Evolutionary conservation across 192 early-diverging fungal species (phyloP), one percentile per base, ranked within the genome.

Genomic region (Gaertneriomyces sp.): DNA sequence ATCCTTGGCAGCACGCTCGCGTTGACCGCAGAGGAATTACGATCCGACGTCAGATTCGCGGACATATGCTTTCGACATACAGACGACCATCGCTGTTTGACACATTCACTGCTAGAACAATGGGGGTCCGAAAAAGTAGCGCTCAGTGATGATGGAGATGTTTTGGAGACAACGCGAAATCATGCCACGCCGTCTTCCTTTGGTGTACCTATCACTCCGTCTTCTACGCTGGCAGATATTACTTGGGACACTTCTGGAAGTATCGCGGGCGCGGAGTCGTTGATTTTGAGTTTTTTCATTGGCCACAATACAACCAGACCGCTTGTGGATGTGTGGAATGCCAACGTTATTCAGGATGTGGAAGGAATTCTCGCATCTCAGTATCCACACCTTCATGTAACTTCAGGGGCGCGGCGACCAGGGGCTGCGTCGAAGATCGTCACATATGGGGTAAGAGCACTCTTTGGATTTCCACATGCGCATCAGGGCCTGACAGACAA

Each of bases 101-200:
- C 86, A 3, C 81, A 90, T 61, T 85, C 84, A 12, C 82, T 84
- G 7, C 67, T 85, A 7, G 76, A 80, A 33, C 82, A 72, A 58
- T 84, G 85, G 76, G 50, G 53, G 0, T 70, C 62, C 38, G 43
- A 72, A 19, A 8, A 5, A 38, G 45, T 42, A 12, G 14, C n/a
- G 6, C 53, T 79, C 44, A 19, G 12, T 20, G 17, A 39, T 9
- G 77, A 79, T 61, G 3, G n/a, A 7, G 65, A 75, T 61, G n/a
- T 70, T 39, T 58, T 76, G 4, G 38, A 19, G 11, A 79, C 77
- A 6, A 44, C 76, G 11, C 73, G 74, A 7, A 70, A 75, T 46
- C 40, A 41, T 5, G 52, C 60, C 17, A 50, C 49, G 2, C 45
- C 70, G 2, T 70, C 70, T 8, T 76, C 77, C 11, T 67, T 79